Percentiles rank a stretch among this genome's conserved stretches.
These are phyloP conservation scores for Erigeron canadensis DNA, from an alignment of 129 eudicot genomes.

Conservation along the genomic window DNA sequence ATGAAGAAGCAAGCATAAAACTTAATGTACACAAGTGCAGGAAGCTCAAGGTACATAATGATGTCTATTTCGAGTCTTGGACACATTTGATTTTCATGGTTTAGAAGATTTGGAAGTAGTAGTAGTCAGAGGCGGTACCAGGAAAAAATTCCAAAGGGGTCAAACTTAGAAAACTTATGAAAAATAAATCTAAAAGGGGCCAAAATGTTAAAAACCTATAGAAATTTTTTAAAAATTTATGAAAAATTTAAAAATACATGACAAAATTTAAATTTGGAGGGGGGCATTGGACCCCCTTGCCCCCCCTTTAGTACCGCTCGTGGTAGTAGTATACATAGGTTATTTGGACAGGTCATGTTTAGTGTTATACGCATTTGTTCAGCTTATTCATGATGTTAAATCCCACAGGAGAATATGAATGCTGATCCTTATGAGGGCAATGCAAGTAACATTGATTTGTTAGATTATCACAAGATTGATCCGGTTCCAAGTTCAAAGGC, in stretches of 20 bases:
- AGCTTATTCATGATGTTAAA: not conserved
- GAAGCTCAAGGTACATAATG: constrained; percentile 24
- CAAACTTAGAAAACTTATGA: no score
- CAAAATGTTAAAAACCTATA: no score
- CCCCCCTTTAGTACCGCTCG: no score
- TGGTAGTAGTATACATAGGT: no score
- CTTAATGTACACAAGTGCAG: constrained; percentile 40
- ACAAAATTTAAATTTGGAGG: no score
- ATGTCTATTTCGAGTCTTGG: not conserved
- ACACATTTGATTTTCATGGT: not conserved
- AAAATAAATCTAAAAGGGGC: no score
- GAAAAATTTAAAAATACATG: no score
- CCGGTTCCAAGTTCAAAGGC: constrained; percentile 78
- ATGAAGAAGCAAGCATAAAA: constrained; percentile 43
- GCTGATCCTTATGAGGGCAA: constrained; percentile 16
- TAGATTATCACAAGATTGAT: constrained; percentile 63
- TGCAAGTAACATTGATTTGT: constrained; percentile 36
- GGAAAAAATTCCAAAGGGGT: no score
- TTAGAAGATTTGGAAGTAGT: no score
- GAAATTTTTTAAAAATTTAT: no score
- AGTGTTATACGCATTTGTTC: not conserved
- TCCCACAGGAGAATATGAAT: constrained; percentile 30
- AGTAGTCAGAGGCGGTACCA: no score
- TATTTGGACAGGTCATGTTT: not conserved
- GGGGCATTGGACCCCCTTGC: no score